These are phyloP conservation scores for Piloderma croceum DNA, from an alignment of 768 basidiomycete species.

Conservation along the genomic window DNA sequence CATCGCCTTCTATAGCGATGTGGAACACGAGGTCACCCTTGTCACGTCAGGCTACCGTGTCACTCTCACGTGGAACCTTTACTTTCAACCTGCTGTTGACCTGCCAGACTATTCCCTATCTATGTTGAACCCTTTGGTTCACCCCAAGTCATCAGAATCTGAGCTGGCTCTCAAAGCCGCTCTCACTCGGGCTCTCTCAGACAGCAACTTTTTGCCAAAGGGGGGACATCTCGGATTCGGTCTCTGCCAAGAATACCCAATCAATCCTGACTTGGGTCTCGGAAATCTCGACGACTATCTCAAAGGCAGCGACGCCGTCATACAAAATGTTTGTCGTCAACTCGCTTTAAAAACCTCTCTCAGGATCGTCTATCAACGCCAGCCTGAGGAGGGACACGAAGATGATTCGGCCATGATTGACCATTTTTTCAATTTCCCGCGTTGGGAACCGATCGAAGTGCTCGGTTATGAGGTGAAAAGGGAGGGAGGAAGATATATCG, in stretches of 20 bases:
- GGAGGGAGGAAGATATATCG: too few relatives aligned
- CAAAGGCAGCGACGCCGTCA: neutral
- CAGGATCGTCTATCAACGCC: conserved; percentile 17
- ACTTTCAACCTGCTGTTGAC: too few relatives aligned
- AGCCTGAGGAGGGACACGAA: too few relatives aligned
- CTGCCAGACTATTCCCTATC: conserved; percentile 4
- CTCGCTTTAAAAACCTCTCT: conserved; percentile 14
- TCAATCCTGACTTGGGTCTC: conserved; percentile 8
- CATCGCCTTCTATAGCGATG: conserved; percentile 37
- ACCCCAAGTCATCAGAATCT: neutral
- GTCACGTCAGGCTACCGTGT: conserved; percentile 36
- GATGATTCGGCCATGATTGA: too few relatives aligned
- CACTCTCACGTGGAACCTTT: conserved; percentile 38
- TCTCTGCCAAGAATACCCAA: conserved; percentile 30
- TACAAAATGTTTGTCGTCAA: conserved; percentile 12
- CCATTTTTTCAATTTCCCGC: too few relatives aligned
- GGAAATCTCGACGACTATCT: too few relatives aligned
- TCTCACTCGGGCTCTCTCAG: conserved; percentile 21
- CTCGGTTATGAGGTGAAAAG: too few relatives aligned
- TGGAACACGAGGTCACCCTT: conserved; percentile 38
- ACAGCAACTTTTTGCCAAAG: conserved; percentile 22
- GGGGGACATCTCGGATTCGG: conserved; percentile 34
- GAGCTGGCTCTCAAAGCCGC: conserved; percentile 14
- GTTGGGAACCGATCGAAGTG: too few relatives aligned
- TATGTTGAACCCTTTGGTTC: neutral